Evolutionary conservation across 352 stramenopile genomes (phyloP).

Genomic region (Phytophthora litchii): DNA sequence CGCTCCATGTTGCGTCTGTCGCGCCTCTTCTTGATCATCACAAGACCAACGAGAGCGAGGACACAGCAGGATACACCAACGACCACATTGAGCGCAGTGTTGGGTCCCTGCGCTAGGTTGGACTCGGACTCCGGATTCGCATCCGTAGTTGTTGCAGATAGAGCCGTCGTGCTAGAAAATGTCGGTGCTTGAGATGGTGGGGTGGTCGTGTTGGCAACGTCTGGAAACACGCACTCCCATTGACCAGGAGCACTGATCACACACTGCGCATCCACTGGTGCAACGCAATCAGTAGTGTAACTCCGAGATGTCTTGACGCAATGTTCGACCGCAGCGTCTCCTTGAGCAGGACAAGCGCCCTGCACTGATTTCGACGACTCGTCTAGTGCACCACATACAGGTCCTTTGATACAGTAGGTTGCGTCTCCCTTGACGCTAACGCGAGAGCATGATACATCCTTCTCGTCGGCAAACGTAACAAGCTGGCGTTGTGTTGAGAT

Average conservation of each 20-base stretch:
- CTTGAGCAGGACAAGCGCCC: conserved; percentile 41
- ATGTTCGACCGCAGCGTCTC: conserved; percentile 35
- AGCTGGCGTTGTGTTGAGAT: background rate
- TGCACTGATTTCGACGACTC: conserved; percentile 7
- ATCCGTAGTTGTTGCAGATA: conserved; percentile 20
- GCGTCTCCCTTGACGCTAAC: conserved; percentile 47
- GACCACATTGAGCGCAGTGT: conserved; percentile 24
- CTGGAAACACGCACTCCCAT: conserved; percentile 47
- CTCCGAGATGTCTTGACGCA: conserved; percentile 35
- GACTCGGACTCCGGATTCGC: background rate
- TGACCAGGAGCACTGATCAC: conserved; percentile 22
- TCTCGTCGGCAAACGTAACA: background rate
- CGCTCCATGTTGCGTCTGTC: conserved; percentile 2
- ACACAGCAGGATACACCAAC: conserved; percentile 33
- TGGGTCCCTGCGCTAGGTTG: conserved; percentile 3
- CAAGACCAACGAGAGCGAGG: conserved; percentile 30
- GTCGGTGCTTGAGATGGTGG: background rate
- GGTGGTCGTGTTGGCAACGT: background rate
- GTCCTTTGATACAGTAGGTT: conserved; percentile 53
- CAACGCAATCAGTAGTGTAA: conserved; percentile 44
- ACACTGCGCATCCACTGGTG: conserved; percentile 47
- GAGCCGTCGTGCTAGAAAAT: conserved; percentile 1
- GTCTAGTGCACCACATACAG: conserved; percentile 36
- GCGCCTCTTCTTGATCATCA: conserved; percentile 34
- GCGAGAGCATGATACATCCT: conserved; percentile 25